These are phyloP conservation scores for Ophiosphaerella narmari DNA, from an alignment of 2,329 filamentous ascomycete species.

Conservation along the genomic window DNA sequence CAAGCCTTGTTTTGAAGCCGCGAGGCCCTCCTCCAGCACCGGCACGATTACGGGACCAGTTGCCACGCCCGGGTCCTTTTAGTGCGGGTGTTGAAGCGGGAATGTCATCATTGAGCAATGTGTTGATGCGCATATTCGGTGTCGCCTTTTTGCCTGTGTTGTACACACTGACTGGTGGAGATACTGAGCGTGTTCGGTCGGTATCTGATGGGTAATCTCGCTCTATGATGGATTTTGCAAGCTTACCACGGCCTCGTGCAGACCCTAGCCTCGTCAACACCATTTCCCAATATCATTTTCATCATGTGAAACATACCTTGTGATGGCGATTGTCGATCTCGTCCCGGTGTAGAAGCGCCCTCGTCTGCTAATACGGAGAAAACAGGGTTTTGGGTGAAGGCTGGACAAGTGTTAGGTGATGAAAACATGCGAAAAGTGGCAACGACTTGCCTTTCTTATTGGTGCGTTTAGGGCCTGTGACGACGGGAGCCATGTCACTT, in stretches of 20 bases:
- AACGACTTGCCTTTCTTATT: conserved; percentile 51
- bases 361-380: conserved; percentile 49
- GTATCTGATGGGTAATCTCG: conserved; percentile 50
- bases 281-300: not conserved
- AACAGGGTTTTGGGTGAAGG: conserved; percentile 49
- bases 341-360: conserved; percentile 45
- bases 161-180: conserved; percentile 47
- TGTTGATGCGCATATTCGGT: conserved; percentile 55
- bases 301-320: conserved; percentile 29
- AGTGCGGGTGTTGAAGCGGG: conserved; percentile 37
- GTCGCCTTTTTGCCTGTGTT: conserved; percentile 44
- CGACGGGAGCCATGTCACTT: conserved; percentile 72
- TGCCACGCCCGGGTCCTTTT: conserved; percentile 56
- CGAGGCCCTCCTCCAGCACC: conserved; percentile 22
- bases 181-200: conserved; percentile 54
- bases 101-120: conserved; percentile 53
- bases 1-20: conserved; percentile 43
- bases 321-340: conserved; percentile 48
- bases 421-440: not conserved
- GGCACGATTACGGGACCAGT: conserved; percentile 51
- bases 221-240: conserved; percentile 40
- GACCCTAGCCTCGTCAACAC: conserved; percentile 29
- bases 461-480: conserved; percentile 56
- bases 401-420: conserved; percentile 22
- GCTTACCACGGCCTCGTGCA: conserved; percentile 41